Evolutionary conservation across 495 filamentous ascomycete species (phyloP).

Genomic region (Aspergillus conjunctus): DNA sequence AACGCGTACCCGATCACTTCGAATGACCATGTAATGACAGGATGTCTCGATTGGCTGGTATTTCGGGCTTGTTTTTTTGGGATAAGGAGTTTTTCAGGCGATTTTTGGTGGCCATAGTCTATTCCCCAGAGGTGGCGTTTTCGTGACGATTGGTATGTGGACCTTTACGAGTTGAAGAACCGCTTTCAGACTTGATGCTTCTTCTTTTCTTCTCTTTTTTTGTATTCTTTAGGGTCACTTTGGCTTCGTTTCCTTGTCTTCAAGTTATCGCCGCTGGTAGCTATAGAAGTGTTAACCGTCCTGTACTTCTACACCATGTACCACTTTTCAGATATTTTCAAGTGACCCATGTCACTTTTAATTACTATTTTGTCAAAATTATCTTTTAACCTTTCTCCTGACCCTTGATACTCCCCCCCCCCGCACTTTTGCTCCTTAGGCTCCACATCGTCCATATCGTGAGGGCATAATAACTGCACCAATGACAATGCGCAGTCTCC

Average conservation of each 20-base stretch:
- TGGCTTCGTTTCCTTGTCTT: neutral
- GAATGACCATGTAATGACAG: slow-evolving; percentile 44
- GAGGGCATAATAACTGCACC: slow-evolving; percentile 23
- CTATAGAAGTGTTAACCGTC: neutral
- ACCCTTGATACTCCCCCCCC: neutral
- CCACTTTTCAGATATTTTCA: slow-evolving; percentile 2
- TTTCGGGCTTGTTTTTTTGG: neutral
- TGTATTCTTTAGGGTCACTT: neutral
- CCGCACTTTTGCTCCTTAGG: neutral
- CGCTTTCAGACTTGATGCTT: neutral
- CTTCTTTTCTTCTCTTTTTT: slow-evolving; percentile 4
- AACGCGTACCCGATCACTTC: slow-evolving; percentile 37
- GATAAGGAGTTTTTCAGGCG: slow-evolving; percentile 22
- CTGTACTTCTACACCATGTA: slow-evolving; percentile 10
- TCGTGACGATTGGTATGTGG: slow-evolving; percentile 8
- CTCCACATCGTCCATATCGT: neutral
- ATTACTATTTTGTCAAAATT: neutral
- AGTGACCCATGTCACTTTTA: neutral
- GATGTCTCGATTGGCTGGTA: slow-evolving; percentile 1
- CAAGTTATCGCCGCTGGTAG: neutral
- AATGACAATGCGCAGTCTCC: slow-evolving; percentile 13
- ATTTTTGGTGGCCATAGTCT: neutral
- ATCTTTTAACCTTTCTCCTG: neutral
- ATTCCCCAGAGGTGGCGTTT: slow-evolving; percentile 12
- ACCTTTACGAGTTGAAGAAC: slow-evolving; percentile 8